Conservation (phyloP, 371 early-diverging fungal species). For the Apophysomyces sp. region DNA sequence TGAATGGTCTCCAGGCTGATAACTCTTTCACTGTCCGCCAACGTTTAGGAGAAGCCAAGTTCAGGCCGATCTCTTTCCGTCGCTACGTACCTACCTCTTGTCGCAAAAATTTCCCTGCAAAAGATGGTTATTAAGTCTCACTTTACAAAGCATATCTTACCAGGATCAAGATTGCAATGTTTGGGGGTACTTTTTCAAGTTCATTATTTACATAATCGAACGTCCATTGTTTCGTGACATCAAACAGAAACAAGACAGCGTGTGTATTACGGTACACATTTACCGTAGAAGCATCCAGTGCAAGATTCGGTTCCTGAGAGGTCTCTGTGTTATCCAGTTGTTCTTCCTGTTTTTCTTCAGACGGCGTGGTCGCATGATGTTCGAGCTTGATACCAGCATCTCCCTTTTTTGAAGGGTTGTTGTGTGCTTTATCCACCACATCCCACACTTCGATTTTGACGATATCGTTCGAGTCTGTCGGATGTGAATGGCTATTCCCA, state of each 20-base stretch:
- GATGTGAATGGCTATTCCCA: background rate
- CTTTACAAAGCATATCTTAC: constrained; percentile 25
- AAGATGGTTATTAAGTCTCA: background rate
- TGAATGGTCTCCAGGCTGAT: constrained; percentile 38
- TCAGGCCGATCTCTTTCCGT: background rate
- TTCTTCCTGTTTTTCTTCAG: constrained; percentile 3
- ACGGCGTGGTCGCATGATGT: constrained; percentile 19
- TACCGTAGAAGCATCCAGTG: constrained; percentile 65
- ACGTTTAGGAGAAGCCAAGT: background rate
- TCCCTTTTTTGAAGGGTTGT: constrained; percentile 17
- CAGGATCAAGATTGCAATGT: constrained; percentile 54
- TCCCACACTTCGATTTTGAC: constrained; percentile 75
- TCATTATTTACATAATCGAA: constrained; percentile 59
- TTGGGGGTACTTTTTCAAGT: constrained; percentile 52
- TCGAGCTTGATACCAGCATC: constrained; percentile 44
- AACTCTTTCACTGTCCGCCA: constrained; percentile 25
- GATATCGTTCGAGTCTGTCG: constrained; percentile 54
- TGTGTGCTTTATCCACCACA: constrained; percentile 63
- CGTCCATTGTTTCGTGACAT: constrained; percentile 65
- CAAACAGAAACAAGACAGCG: constrained; percentile 59
- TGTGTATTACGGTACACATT: constrained; percentile 67
- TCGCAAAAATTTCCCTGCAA: constrained; percentile 50
- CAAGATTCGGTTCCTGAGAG: constrained; percentile 16
- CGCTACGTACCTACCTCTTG: constrained; percentile 31
- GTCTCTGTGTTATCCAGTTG: background rate